Conservation (phyloP, 2,329 filamentous ascomycete species). For the Aspergillus glaucus region DNA sequence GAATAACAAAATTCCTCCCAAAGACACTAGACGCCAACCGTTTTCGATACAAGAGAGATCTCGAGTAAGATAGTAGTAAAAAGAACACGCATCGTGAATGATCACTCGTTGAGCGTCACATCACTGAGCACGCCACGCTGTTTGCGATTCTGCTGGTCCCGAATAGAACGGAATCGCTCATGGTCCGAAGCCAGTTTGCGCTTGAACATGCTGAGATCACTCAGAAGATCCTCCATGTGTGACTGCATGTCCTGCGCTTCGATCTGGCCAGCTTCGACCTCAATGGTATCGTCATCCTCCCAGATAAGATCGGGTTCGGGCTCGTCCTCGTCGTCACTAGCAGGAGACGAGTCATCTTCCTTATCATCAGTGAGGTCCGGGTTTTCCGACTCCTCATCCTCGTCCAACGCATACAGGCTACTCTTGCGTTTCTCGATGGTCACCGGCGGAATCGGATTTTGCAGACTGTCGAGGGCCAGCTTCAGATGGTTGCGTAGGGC, state of each 20-base stretch:
- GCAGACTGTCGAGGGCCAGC: conserved; percentile 75
- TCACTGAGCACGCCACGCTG: conserved; percentile 26
- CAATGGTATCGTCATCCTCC: conserved; percentile 49
- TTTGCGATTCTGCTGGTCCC: conserved; percentile 17
- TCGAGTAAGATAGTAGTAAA: conserved; percentile 8
- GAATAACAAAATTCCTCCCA: not conserved
- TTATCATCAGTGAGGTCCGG: conserved; percentile 29
- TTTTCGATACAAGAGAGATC: conserved; percentile 8
- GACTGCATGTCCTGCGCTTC: conserved; percentile 64
- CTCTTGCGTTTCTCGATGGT: conserved; percentile 27
- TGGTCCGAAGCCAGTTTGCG: conserved; percentile 77
- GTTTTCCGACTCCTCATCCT: conserved; percentile 48
- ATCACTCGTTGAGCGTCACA: conserved; percentile 24
- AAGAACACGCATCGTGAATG: conserved; percentile 3
- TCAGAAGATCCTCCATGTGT: conserved; percentile 77
- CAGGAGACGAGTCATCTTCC: conserved; percentile 29
- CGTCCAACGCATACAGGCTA: conserved; percentile 42
- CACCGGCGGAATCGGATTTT: conserved; percentile 73
- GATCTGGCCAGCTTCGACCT: conserved; percentile 36
- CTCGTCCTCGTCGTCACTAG: conserved; percentile 23
- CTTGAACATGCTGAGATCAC: conserved; percentile 72
- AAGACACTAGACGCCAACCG: not conserved
- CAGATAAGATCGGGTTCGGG: conserved; percentile 35
- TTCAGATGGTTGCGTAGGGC: conserved; percentile 80
- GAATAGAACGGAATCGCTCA: conserved; percentile 31